These are phyloP conservation scores for Drechslerella dactyloides DNA, from an alignment of 2,329 filamentous ascomycete genomes.

Conservation along the genomic window DNA sequence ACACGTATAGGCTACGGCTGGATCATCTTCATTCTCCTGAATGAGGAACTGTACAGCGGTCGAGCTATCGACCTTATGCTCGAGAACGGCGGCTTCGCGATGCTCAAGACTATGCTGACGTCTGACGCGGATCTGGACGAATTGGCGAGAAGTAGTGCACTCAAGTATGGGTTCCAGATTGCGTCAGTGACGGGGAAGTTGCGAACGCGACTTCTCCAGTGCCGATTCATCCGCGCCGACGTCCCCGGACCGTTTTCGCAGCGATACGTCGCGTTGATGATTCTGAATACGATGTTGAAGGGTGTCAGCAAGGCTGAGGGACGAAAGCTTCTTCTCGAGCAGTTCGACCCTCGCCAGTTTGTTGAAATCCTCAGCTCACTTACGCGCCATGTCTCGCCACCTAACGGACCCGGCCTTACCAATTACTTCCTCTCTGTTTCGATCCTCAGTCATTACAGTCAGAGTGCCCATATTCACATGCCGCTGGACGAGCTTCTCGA, in stretches of 20 bases:
- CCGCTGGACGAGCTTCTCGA: slow-evolving; percentile 53
- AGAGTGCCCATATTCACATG: slow-evolving; percentile 48
- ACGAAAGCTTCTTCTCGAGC: slow-evolving; percentile 30
- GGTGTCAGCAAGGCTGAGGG: slow-evolving; percentile 45
- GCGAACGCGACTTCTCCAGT: slow-evolving; percentile 31
- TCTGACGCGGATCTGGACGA: slow-evolving; percentile 42
- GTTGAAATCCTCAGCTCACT: slow-evolving; percentile 40
- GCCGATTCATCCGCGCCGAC: slow-evolving; percentile 34
- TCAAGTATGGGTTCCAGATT: slow-evolving; percentile 42
- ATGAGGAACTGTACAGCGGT: slow-evolving; percentile 46
- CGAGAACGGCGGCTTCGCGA: slow-evolving; percentile 38
- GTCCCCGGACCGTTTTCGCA: slow-evolving; percentile 38
- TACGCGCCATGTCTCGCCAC: slow-evolving; percentile 12
- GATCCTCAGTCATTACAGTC: slow-evolving; percentile 36
- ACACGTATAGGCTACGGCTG: slow-evolving; percentile 47
- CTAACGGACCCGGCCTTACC: slow-evolving; percentile 12
- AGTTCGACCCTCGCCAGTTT: slow-evolving; percentile 36
- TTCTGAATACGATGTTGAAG: slow-evolving; percentile 40
- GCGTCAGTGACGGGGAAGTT: slow-evolving; percentile 32
- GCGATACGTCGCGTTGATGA: slow-evolving; percentile 44
- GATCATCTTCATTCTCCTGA: slow-evolving; percentile 44
- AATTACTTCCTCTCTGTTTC: slow-evolving; percentile 13
- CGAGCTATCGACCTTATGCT: slow-evolving; percentile 37
- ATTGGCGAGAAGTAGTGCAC: slow-evolving; percentile 43
- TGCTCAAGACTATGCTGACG: slow-evolving; percentile 37